Base-by-base conservation (phyloP, 805 yeast genomes). In the Grigorovia jiainica region DNA sequence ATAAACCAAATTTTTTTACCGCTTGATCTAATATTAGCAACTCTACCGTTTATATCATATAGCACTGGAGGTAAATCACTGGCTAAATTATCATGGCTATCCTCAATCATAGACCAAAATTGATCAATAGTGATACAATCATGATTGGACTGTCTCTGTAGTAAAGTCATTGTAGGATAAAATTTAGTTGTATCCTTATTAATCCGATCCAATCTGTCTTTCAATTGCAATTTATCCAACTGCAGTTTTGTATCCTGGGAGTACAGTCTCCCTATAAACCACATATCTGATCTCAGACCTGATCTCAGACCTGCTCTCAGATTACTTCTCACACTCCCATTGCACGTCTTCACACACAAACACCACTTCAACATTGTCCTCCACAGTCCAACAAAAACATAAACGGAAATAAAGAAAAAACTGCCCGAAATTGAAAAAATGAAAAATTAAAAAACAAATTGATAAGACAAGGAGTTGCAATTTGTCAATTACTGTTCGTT, bases 1-100 rank as follows among this genome's bases (percentile, higher is more conserved):
- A 60, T 49, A 42, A 62, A 62, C 36, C 61, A 56, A 33, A 61
- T 59, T 36, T 56, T 57, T 41, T 55, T 60, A 13, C 65, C 65
- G 7, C 61, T 50, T 36, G 47, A 51, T 32, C 66, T 50, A 15
- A 60, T 53, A 27, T 48, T 51, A 31, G 45, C 51, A 35, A 62
- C 51, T 19, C 60, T 48, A 8, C 64, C 66, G 18, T 39, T 18
- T 10, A 39, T 5, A 9, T 13, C 9, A 9, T 23, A 13, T 9
- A 34, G 2, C 19, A 10, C n/a, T 19, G n/a, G 10, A 19, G 8
- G 10, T 7, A 11, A 33, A 10, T 3, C n/a, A 13, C 13, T 15
- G 18, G 19, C n/a, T 15, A n/a, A 15, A 15, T 9, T 23, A 15
- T 25, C 34, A 9, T 25, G 19, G 18, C 24, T 27, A 3, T 13